phyloP scores from a whole-genome alignment of 2,329 filamentous ascomycete species.

The Eurotiales sp. region DNA sequence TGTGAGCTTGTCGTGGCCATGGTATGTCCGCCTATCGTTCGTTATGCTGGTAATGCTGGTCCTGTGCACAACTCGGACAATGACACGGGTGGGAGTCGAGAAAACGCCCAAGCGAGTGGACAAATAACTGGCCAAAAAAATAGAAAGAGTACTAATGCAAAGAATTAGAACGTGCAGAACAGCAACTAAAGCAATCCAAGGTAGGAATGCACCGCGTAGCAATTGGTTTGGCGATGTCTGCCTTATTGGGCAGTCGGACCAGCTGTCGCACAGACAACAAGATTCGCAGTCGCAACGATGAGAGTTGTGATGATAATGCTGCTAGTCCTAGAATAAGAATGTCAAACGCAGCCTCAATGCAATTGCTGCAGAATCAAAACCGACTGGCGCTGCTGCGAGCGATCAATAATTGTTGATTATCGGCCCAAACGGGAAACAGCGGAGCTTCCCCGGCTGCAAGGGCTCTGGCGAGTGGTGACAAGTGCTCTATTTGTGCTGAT shows the following conservation, averaged over 20 bases:
- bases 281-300: background rate
- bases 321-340: background rate
- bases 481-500: background rate
- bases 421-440: conserved; percentile 15
- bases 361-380: too few species aligned
- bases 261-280: background rate
- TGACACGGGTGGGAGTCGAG: too few species aligned
- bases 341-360: too few species aligned
- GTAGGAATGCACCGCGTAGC: background rate
- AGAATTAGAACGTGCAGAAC: too few species aligned
- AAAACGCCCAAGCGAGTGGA: too few species aligned
- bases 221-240: background rate
- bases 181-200: too few species aligned
- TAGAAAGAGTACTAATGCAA: too few species aligned
- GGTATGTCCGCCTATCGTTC: background rate
- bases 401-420: background rate
- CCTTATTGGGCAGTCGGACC: too few species aligned
- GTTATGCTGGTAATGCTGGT: too few species aligned
- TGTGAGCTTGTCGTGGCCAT: conserved; percentile 13
- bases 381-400: background rate
- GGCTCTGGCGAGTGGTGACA: too few species aligned
- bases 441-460: conserved; percentile 7
- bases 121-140: too few species aligned
- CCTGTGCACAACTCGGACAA: too few species aligned
- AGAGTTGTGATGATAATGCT: background rate